Evolutionary conservation across 73 alveolate genomes (phyloP).

Genomic region (Uronychia setigera): DNA sequence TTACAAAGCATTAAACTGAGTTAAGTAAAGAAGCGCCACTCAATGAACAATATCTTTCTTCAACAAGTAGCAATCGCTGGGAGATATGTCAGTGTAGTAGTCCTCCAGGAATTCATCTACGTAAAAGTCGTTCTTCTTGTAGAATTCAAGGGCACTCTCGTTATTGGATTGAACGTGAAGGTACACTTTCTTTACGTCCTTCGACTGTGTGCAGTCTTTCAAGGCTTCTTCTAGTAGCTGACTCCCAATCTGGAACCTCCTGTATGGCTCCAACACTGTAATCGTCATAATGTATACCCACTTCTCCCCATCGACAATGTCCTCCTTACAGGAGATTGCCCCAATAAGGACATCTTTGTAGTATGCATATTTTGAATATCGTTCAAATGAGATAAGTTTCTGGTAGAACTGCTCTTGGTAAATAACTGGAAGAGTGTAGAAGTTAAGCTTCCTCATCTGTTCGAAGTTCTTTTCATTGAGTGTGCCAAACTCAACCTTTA

Average conservation of each 20-base stretch:
- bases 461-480: slow-evolving; percentile 80
- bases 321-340: slow-evolving; percentile 84
- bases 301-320: slow-evolving; percentile 62
- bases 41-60: slow-evolving; percentile 15
- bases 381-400: slow-evolving; percentile 54
- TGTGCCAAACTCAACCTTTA: slow-evolving; percentile 71
- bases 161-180: slow-evolving; percentile 81
- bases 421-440: slow-evolving; percentile 78
- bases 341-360: slow-evolving; percentile 80
- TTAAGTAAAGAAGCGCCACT: too few relatives aligned
- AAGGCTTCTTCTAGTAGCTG: slow-evolving; percentile 66
- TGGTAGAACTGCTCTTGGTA: slow-evolving; percentile 80
- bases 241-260: slow-evolving; percentile 75
- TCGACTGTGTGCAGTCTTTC: slow-evolving; percentile 50
- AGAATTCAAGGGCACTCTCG: slow-evolving; percentile 78
- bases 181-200: slow-evolving; percentile 64
- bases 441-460: slow-evolving; percentile 70
- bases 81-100: slow-evolving; percentile 82
- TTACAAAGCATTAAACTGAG: too few relatives aligned
- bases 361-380: slow-evolving; percentile 89
- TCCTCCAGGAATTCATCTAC: slow-evolving; percentile 47
- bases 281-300: slow-evolving; percentile 86
- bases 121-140: slow-evolving; percentile 79
- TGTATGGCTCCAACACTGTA: slow-evolving; percentile 75
- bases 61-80: slow-evolving; percentile 69